A percentile compares a stretch with the other conserved stretches of the same genome.
These are phyloP conservation scores for Chlorella sp. DNA, from an alignment of 139 green algal genomes.

Conservation along the genomic window DNA sequence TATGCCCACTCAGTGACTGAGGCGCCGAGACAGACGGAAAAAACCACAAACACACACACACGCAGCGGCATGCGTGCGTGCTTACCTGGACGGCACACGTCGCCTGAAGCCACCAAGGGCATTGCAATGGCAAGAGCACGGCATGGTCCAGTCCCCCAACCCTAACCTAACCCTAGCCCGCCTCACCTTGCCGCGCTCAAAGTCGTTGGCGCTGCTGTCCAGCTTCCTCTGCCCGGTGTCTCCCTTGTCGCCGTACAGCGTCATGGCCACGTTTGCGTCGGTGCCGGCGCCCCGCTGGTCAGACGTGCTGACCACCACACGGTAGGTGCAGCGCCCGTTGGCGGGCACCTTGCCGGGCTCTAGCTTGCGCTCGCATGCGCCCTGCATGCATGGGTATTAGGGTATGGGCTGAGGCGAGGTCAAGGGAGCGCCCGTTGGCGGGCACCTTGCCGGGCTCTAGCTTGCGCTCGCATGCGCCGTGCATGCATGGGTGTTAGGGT, in stretches of 20 bases:
- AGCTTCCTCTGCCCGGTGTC: neutral
- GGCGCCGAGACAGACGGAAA: too few relatives aligned
- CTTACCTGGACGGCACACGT: too few relatives aligned
- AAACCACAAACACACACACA: too few relatives aligned
- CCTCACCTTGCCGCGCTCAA: constrained; percentile 38
- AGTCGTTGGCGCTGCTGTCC: constrained; percentile 18
- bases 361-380: constrained; percentile 28
- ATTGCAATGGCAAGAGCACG: too few relatives aligned
- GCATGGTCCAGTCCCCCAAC: too few relatives aligned
- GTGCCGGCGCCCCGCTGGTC: constrained; percentile 37
- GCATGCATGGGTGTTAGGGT: neutral
- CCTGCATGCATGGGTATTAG: constrained; percentile 8
- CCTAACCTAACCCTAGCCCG: too few relatives aligned
- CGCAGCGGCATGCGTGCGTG: too few relatives aligned
- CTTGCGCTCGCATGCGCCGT: constrained; percentile 24
- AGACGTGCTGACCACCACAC: constrained; percentile 31
- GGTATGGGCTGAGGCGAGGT: too few relatives aligned
- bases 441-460: constrained; percentile 35
- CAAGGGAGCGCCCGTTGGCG: constrained; percentile 29
- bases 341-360: constrained; percentile 29
- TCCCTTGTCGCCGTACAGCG: constrained; percentile 37
- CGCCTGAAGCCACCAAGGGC: too few relatives aligned
- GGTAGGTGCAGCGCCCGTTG: constrained; percentile 37
- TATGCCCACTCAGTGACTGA: too few relatives aligned
- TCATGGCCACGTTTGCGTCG: constrained; percentile 36